Evolutionary conservation across 208 protist species (phyloP), one percentile per base, ranked within the genome.

Genomic region (Crithidia sp.): DNA sequence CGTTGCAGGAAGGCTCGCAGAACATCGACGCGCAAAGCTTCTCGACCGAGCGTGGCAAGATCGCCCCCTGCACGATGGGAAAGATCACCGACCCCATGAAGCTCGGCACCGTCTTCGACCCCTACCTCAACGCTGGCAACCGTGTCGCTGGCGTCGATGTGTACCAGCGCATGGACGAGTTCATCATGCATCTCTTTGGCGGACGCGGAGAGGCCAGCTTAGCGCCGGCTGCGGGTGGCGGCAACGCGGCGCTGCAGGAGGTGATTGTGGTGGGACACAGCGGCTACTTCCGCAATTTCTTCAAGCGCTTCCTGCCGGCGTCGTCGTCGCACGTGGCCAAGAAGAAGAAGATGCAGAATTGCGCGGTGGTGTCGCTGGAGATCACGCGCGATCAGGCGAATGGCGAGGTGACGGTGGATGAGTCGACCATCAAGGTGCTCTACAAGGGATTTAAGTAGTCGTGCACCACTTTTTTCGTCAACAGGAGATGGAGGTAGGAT

Each of bases 181-280:
- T 95, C 74, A 61, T 95, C 39, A 47, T 49, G 28, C 93, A 95
- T 71, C 67, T 94, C 16, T 93, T 94, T 62, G 87, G 79, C 50
- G 82, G 77, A n/a, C 68, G 75, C 56, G 62, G 70, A 41, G 78
- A 71, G 5, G 50, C 52, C 7, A 75, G 50, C 41, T 43, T 74
- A 12, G 47, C 73, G 17, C 14, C 62, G 28, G 58, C 63, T 3
- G 58, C 68, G 7, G 71, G 76, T n/a, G 61, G 49, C 45, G 71
- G 50, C 56, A 96, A 96, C 68, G 80, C 81, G 14, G 85, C 74
- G 44, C 80, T 96, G 19, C 88, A 85, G 66, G 90, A 96, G 75
- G 82, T 98, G 17, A 92, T 98, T 55, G 92, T 97, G 12, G 89
- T 96, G 58, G 95, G 95, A 41, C 95, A 98, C 81, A 97, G 93